Evolutionary conservation across 345 rosid genomes (phyloP), one percentile per base, ranked within the genome.

Genomic region (Eucalyptus sideroxylon): DNA sequence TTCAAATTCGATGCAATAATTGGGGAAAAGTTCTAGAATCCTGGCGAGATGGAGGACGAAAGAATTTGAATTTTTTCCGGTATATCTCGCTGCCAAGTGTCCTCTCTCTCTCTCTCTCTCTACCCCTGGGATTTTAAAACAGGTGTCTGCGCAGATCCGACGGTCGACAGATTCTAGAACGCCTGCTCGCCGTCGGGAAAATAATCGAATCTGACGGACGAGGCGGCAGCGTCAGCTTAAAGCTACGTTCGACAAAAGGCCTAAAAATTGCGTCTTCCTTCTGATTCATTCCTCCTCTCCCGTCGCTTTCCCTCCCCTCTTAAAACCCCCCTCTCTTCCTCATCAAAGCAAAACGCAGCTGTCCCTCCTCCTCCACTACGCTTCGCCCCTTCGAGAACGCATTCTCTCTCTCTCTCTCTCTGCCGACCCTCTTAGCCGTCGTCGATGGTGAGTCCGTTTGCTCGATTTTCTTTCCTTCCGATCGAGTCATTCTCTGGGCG

Each of bases 191-290:
- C 40, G 62, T 31, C n/a, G 11, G 21, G 24, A 37, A 67, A 30
- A 89, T 86, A 60, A 47, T 65, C 85, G n/a, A 90, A 95, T 95
- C 96, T 13, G 90, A 94, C 90, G 96, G 94, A n/a, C 50, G 67
- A 40, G 19, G 87, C 86, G 50, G 88, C 91, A 89, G 96, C 96
- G 94, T 95, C 93, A 91, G 90, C 89, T 67, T 89, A 90, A 94
- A 93, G 95, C 94, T 90, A 90, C 45, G 88, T 86, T 88, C 88
- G 90, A 50, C 24, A 27, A 24, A 67, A 31, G 5, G 59, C 59
- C 26, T 2, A 59, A 60, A 50, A 4, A 27, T 87, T 40, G 50
- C 88, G 8, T 31, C 37, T 19, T 19, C 65, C 65, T 31, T 80
- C 42, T 23, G 26, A 6, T 88, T 87, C 65, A 4, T 40, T 49